Evolutionary conservation across 495 filamentous ascomycete species (phyloP), one percentile per base, ranked within the genome.

Genomic region (Neurospora sp.): DNA sequence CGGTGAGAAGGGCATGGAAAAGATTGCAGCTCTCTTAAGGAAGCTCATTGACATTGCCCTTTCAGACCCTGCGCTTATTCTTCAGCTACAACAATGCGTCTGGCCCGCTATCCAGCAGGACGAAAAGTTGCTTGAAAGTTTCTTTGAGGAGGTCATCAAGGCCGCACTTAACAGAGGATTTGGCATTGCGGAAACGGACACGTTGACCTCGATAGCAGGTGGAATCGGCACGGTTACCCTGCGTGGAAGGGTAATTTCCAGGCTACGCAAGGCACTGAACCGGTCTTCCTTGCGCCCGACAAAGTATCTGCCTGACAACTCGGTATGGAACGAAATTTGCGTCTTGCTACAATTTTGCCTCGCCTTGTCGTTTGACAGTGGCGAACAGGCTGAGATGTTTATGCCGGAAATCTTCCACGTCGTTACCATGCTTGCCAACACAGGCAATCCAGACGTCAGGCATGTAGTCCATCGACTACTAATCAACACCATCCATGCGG

Each of bases 351-450:
- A 89, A 46, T 88, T 91, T 71, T 90, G 86, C 72, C 83, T 90
- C 31, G 88, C 88, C 16, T 83, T 89, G 59, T 90, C 89, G 39
- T 91, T 91, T 73, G 88, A 90, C 79, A 88, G 86, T 75, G 84
- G 87, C 27, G 85, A 88, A 31, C 89, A 90, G 75, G 85, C 89
- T 14, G 88, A 90, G 78, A 81, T 90, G 42, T 90, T 87, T 71
- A 81, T 91, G 14, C 88, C 89, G 6, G 89, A 91, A 78, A 83
- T 91, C 70, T 90, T 90, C 79, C 89, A 91, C 80, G 81, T 90
- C 69, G 88, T 90, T 72, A 90, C 89, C 2, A 90, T 91, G 87
- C 84, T 90, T 14, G 87, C 88, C 38, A 90, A 90, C 75, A 89
- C 86, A 27, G 89, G 89, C 42, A 78, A 84, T 20, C 77, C 84